phyloP scores from a whole-genome alignment of 1,284 basidiomycete species.

The Pterulicium gracile region DNA sequence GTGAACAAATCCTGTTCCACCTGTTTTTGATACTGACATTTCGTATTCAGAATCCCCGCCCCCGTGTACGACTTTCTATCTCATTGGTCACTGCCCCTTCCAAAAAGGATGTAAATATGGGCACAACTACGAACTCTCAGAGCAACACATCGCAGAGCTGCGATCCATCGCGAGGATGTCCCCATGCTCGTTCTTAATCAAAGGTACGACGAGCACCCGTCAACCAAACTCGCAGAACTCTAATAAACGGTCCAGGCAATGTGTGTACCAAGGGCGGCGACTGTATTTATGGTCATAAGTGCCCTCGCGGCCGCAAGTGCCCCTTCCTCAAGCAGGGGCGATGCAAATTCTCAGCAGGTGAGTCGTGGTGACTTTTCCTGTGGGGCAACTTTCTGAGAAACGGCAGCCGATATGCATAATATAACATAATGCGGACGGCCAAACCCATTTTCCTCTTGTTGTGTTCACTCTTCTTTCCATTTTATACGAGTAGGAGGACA shows the following conservation, averaged over 20 bases:
- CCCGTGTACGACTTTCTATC: slow-evolving; percentile 54
- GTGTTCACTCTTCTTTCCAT: too few relatives aligned
- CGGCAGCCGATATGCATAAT: too few relatives aligned
- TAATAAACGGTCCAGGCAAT: slow-evolving; percentile 27
- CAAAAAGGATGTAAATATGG: slow-evolving; percentile 47
- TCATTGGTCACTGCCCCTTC: slow-evolving; percentile 40
- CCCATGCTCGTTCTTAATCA: slow-evolving; percentile 45
- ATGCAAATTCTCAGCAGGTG: slow-evolving; percentile 51
- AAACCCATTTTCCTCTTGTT: too few relatives aligned
- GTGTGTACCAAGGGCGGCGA: slow-evolving; percentile 49
- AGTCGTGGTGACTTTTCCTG: too few relatives aligned
- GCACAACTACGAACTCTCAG: slow-evolving; percentile 44
- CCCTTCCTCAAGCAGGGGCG: slow-evolving; percentile 38
- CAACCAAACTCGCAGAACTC: slow-evolving; percentile 1
- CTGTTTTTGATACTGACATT: too few relatives aligned
- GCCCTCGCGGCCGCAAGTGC: slow-evolving; percentile 37
- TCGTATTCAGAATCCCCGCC: slow-evolving; percentile 38
- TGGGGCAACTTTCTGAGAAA: too few relatives aligned
- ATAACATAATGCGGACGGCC: too few relatives aligned
- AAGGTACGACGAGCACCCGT: slow-evolving; percentile 24
- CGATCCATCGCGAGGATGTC: slow-evolving; percentile 43
- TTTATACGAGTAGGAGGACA: too few relatives aligned
- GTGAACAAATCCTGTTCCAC: slow-evolving; percentile 17
- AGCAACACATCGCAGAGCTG: slow-evolving; percentile 39
- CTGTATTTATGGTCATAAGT: slow-evolving; percentile 45